Base-by-base conservation (phyloP, 768 basidiomycete genomes). In the Coprinopsis sp. region DNA sequence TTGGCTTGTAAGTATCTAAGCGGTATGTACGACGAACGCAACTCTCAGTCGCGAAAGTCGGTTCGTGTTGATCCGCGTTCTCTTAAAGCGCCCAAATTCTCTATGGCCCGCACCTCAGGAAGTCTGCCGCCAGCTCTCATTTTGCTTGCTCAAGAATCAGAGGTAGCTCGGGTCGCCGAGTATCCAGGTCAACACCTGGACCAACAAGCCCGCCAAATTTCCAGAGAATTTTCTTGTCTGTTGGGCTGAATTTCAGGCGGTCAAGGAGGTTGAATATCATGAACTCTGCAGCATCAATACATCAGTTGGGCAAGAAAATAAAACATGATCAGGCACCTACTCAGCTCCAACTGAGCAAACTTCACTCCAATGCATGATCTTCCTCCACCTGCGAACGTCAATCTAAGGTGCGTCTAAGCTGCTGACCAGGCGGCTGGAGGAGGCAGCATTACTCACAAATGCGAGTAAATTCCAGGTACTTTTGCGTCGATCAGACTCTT, bases 391-490 rank as follows among this genome's bases (percentile, higher is more conserved):
- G 34, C 4, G 19, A 49, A 49, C 4, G 47, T 49, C 38, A 42
- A 42, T 24, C 43, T 37, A n/a, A n/a, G n/a, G 16, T n/a, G n/a
- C 25, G 27, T 27, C 8, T 39, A 39, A 4, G n/a, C 14, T 13
- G 19, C 22, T 28, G 16, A 16, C 4, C n/a, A n/a, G n/a, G n/a
- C n/a, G 33, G 25, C 13, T 16, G 11, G 24, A 31, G 21, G 13
- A 14, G n/a, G n/a, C n/a, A n/a, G n/a, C n/a, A n/a, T n/a, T n/a
- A 53, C 59, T 50, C 25, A 64, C 71, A 72, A 53, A 43, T 71
- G 64, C 1, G 72, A 68, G 50, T 72, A 74, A 7, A 72, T 52
- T 3, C 74, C 74, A 2, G 73, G 73, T 10, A 74, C 52, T 10
- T 61, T 65, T 2, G 67, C 68, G 14, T 62, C 57, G 2, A 49